Conservation (phyloP, 495 filamentous ascomycete genomes). For the Rhypophila decipiens region DNA sequence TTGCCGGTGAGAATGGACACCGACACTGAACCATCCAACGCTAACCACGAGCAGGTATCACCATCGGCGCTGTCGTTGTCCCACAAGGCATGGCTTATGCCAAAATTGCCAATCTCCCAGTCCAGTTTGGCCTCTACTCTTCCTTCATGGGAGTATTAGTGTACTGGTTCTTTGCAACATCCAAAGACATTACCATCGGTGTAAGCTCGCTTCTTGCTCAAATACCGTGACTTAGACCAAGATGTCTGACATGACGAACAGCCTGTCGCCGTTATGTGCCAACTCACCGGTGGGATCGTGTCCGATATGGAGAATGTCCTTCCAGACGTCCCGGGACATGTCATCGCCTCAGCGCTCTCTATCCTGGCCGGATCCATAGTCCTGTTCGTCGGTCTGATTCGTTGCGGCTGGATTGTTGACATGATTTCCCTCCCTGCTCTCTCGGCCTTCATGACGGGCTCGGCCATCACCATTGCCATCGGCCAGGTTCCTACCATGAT, state of each 20-base stretch:
- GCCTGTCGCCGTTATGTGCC: constrained; percentile 96
- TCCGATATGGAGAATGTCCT: constrained; percentile 45
- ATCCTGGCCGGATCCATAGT: constrained; percentile 81
- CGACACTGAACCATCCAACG: constrained; percentile 14
- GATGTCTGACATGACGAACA: constrained; percentile 21
- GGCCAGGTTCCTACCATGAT: constrained; percentile 86
- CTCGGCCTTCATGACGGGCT: constrained; percentile 96
- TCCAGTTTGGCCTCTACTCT: constrained; percentile 87
- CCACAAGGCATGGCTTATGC: constrained; percentile 98
- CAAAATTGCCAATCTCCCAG: constrained; percentile 65
- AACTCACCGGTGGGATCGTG: constrained; percentile 77
- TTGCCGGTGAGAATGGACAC: constrained; percentile 61
- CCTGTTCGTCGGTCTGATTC: constrained; percentile 67
- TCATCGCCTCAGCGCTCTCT: constrained; percentile 73
- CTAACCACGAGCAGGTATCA: constrained; percentile 71
- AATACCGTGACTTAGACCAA: not conserved
- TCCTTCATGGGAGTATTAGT: constrained; percentile 96
- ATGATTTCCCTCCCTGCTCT: constrained; percentile 90
- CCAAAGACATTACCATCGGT: constrained; percentile 99
- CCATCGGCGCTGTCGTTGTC: constrained; percentile 91
- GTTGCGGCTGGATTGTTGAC: constrained; percentile 89
- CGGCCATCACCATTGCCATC: constrained; percentile 80
- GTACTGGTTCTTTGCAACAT: constrained; percentile 99
- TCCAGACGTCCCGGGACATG: constrained; percentile 52
- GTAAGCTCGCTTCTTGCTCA: constrained; percentile 44